Evolutionary conservation across 345 rosid genomes (phyloP).

Genomic region (Eucalyptus microcorys): DNA sequence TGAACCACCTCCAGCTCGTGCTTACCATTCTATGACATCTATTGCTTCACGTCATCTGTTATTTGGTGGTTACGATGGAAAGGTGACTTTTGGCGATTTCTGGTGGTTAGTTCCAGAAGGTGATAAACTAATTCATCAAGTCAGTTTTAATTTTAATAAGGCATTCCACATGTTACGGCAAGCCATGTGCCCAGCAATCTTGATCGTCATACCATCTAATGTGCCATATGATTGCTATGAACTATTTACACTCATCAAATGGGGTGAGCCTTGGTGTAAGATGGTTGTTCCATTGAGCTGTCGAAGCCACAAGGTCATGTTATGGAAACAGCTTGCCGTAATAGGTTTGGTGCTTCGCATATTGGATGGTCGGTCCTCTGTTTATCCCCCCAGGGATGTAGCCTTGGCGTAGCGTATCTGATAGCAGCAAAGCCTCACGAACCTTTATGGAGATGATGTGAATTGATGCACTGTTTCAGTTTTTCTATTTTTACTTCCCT

Average conservation of each 20-base stretch:
- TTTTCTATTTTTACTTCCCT: not conserved
- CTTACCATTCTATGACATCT: conserved; percentile 76
- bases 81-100: conserved; percentile 75
- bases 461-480: not conserved
- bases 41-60: conserved; percentile 72
- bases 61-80: conserved; percentile 96
- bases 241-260: not conserved
- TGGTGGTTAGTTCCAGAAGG: conserved; percentile 99
- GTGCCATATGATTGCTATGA: not conserved
- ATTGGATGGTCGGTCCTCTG: not conserved
- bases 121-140: conserved; percentile 4
- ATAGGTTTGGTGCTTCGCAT: not conserved
- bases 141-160: not conserved
- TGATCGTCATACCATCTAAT: not conserved
- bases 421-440: not conserved
- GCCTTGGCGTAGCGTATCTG: not conserved
- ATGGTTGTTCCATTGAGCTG: not conserved
- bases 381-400: not conserved
- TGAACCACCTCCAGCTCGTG: conserved; percentile 87
- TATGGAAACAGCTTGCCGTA: not conserved
- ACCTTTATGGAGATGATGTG: not conserved
- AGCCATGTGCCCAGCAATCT: not conserved
- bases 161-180: not conserved
- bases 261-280: not conserved
- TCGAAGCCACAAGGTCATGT: not conserved